phyloP scores from a whole-genome alignment of 495 filamentous ascomycete species.

The Recurvomyces mirabilis region DNA sequence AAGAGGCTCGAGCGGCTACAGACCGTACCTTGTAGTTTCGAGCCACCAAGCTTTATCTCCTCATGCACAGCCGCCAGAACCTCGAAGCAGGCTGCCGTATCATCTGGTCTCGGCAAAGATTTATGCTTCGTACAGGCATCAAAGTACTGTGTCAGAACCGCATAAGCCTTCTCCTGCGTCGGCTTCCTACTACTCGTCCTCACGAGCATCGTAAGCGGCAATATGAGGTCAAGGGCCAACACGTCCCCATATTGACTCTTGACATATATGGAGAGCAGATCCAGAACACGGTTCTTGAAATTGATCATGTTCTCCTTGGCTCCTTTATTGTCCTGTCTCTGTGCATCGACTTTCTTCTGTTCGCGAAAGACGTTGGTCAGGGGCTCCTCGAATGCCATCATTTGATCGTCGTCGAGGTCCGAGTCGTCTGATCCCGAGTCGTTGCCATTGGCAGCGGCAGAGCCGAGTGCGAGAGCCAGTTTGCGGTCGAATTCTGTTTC shows the following conservation, averaged over 20 bases:
- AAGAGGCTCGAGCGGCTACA: constrained; percentile 55
- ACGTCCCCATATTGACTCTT: constrained; percentile 61
- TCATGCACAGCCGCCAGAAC: constrained; percentile 58
- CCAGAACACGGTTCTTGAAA: constrained; percentile 89
- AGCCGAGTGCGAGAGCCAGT: constrained; percentile 60
- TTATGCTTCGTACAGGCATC: constrained; percentile 54
- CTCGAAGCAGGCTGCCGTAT: constrained; percentile 30
- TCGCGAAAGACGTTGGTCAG: constrained; percentile 76
- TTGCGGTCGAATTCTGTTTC: constrained; percentile 59
- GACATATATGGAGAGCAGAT: constrained; percentile 74
- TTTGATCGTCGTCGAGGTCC: constrained; percentile 90
- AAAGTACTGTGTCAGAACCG: constrained; percentile 57
- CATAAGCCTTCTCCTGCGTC: constrained; percentile 59
- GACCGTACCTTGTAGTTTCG: constrained; percentile 42
- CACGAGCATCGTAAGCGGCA: constrained; percentile 51
- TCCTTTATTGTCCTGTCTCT: constrained; percentile 72
- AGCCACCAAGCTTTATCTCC: constrained; percentile 55
- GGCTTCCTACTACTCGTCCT: constrained; percentile 57
- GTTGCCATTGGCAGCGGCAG: constrained; percentile 41
- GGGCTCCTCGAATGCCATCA: constrained; percentile 77
- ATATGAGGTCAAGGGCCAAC: constrained; percentile 53
- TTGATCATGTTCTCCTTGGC: constrained; percentile 82
- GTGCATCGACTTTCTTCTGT: constrained; percentile 44
- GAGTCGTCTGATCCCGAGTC: constrained; percentile 34
- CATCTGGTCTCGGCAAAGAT: constrained; percentile 31